A percentile compares a stretch with the other conserved stretches of the same genome.
Conservation (phyloP, 345 rosid species). For the Arabidopsis suecica region DNA sequence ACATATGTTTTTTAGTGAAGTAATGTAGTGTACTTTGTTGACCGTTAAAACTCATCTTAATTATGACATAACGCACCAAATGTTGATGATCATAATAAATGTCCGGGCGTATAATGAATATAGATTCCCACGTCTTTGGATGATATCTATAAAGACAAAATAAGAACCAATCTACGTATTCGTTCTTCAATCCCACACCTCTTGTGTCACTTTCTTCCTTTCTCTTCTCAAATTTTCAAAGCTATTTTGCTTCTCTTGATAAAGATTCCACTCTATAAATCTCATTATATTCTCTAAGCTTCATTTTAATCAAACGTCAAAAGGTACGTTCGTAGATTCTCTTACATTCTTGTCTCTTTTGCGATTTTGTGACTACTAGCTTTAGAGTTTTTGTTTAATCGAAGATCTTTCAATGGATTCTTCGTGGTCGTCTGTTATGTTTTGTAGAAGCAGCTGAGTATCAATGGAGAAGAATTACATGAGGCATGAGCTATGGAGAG, state of each 20-base stretch:
- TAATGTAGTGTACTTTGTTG: conserved; percentile 33
- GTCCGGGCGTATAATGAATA: conserved; percentile 20
- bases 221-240: conserved; percentile 5
- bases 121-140: conserved; percentile 24
- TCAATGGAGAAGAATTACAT: conserved; percentile 50
- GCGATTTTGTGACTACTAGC: background rate
- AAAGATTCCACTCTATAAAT: conserved; percentile 5
- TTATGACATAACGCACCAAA: conserved; percentile 6
- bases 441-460: conserved; percentile 4
- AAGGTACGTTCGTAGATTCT: conserved; percentile 28
- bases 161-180: conserved; percentile 33
- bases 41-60: conserved; percentile 27
- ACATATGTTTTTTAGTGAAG: conserved; percentile 17
- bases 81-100: conserved; percentile 16
- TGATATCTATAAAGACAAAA: conserved; percentile 39
- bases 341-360: background rate
- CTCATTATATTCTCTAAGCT: conserved; percentile 11
- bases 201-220: conserved; percentile 38
- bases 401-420: too few relatives aligned
- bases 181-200: conserved; percentile 31
- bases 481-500: conserved; percentile 50
- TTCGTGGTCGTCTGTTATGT: conserved; percentile 9
- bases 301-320: background rate
- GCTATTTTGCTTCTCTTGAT: conserved; percentile 13
- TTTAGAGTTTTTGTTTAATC: background rate